Evolutionary conservation across 305 asterid species (phyloP).

Genomic region (Nicotiana rustica): DNA sequence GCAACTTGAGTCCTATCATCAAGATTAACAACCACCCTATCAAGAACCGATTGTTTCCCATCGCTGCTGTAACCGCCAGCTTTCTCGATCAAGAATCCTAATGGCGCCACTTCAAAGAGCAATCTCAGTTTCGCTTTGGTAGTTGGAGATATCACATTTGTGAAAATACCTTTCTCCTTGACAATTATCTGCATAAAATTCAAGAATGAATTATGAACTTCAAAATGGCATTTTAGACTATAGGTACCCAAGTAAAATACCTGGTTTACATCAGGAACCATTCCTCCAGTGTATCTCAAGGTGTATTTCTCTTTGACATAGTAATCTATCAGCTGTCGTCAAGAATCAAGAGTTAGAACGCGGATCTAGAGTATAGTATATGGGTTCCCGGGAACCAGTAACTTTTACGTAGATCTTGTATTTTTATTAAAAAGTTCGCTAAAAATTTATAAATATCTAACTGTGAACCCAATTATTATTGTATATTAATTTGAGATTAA

Average conservation of each 20-base stretch:
- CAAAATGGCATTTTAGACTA: not conserved
- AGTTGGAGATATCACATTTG: conserved; percentile 83
- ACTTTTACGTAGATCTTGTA: too few species aligned
- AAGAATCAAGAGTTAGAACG: conserved; percentile 23
- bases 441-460: too few species aligned
- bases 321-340: conserved; percentile 74
- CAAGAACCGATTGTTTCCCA: conserved; percentile 82
- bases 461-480: too few species aligned
- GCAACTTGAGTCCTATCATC: conserved; percentile 94
- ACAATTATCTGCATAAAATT: conserved; percentile 74
- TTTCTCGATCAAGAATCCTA: conserved; percentile 92
- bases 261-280: conserved; percentile 99
- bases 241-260: conserved; percentile 41
- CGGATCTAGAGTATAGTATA: too few species aligned
- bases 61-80: conserved; percentile 96
- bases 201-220: not conserved
- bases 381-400: too few species aligned
- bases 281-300: conserved; percentile 98
- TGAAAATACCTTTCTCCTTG: conserved; percentile 94
- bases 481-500: too few species aligned
- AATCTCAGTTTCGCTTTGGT: conserved; percentile 93
- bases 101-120: conserved; percentile 93
- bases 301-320: conserved; percentile 89
- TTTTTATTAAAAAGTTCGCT: too few species aligned
- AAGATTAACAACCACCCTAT: conserved; percentile 64